phyloP scores from a whole-genome alignment of 2,329 filamentous ascomycete species.

The Drechslerella stenobrocha region DNA sequence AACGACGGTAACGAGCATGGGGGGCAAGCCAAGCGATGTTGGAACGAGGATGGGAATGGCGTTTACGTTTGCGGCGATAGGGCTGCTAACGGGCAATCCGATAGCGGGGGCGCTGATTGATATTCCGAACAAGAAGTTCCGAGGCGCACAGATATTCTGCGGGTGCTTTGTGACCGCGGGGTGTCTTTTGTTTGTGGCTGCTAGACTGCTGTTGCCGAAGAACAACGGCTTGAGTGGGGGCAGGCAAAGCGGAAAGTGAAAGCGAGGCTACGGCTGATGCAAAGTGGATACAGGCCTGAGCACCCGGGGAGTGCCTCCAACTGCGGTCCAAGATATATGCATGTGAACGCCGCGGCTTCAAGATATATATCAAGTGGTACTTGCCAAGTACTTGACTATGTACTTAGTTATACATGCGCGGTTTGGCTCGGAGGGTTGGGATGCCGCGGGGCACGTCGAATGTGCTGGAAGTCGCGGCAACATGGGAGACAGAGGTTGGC shows the following conservation, averaged over 20 bases:
- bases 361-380: neutral
- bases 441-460: too few species aligned
- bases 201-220: constrained; percentile 16
- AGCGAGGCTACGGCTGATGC: neutral
- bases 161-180: constrained; percentile 26
- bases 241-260: neutral
- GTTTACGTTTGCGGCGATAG: constrained; percentile 36
- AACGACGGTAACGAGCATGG: constrained; percentile 57
- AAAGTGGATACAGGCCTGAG: neutral
- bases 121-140: constrained; percentile 38
- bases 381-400: too few species aligned
- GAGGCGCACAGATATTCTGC: constrained; percentile 37
- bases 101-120: constrained; percentile 40
- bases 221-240: neutral
- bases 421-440: too few species aligned
- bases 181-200: constrained; percentile 16
- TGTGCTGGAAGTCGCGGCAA: too few species aligned
- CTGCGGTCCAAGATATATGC: neutral
- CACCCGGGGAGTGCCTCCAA: constrained; percentile 1
- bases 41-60: constrained; percentile 44
- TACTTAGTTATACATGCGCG: too few species aligned
- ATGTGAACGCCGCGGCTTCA: neutral
- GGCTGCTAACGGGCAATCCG: constrained; percentile 43
- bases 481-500: too few species aligned
- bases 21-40: constrained; percentile 29